Conservation (phyloP, 163 green algal species). For the Coccomyxa subellipsoidea region DNA sequence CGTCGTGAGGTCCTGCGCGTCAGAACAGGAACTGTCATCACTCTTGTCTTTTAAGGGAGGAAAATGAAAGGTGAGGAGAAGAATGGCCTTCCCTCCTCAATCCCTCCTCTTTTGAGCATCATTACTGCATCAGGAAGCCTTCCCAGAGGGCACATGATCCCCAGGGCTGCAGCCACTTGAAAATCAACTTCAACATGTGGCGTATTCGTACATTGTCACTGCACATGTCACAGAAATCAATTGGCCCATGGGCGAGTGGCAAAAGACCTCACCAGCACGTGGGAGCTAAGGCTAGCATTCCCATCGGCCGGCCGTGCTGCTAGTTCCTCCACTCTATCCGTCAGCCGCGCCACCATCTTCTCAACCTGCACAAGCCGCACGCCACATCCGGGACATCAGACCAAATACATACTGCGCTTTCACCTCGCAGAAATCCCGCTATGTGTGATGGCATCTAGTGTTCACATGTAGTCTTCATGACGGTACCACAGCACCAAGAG, state of each 20-base stretch:
- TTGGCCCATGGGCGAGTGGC: not conserved
- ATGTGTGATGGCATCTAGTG: not conserved
- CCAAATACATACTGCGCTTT: not conserved
- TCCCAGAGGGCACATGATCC: too few relatives aligned
- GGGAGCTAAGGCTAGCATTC: not conserved
- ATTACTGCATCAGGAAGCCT: not conserved
- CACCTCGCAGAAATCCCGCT: not conserved
- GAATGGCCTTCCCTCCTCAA: not conserved
- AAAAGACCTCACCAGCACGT: not conserved
- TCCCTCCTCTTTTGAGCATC: not conserved
- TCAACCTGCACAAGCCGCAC: conserved; percentile 12
- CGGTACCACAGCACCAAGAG: too few relatives aligned
- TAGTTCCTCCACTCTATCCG: conserved; percentile 12
- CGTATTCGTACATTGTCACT: too few relatives aligned
- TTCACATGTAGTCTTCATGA: not conserved
- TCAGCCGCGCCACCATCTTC: conserved; percentile 11
- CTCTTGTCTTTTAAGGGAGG: not conserved
- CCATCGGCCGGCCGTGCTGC: not conserved
- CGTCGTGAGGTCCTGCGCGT: conserved; percentile 29
- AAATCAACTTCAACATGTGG: too few relatives aligned
- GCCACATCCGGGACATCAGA: not conserved
- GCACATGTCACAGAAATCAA: too few relatives aligned
- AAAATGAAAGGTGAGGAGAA: not conserved
- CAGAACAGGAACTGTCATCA: conserved; percentile 3
- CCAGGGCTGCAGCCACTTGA: too few relatives aligned